A percentile compares a stretch with the other conserved stretches of the same genome.
These are phyloP conservation scores for Elsinoe necatrix DNA, from an alignment of 2,329 filamentous ascomycete genomes.

Conservation along the genomic window DNA sequence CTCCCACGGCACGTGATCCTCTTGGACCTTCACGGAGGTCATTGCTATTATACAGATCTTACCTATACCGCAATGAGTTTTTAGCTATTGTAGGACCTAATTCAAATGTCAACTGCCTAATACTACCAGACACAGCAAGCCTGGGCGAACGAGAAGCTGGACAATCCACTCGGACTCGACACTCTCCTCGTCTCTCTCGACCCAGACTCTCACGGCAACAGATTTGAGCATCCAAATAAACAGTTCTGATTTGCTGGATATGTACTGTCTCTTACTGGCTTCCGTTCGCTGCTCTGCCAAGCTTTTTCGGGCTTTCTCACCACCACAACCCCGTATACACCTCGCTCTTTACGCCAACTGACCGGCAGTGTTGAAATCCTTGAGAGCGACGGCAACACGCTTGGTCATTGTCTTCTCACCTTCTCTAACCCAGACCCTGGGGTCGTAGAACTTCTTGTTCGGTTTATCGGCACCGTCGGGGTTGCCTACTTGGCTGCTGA, in stretches of 20 bases:
- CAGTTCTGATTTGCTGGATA: neutral
- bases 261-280: neutral
- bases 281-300: neutral
- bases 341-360: slow-evolving; percentile 51
- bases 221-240: neutral
- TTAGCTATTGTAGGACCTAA: too few species aligned
- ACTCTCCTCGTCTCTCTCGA: too few species aligned
- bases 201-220: too few species aligned
- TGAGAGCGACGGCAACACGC: slow-evolving; percentile 70
- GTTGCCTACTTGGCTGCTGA: slow-evolving; percentile 81
- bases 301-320: neutral
- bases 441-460: slow-evolving; percentile 79
- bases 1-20: too few species aligned
- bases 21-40: too few species aligned
- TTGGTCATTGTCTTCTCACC: slow-evolving; percentile 94
- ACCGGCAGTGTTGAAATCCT: slow-evolving; percentile 82
- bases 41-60: too few species aligned
- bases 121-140: too few species aligned
- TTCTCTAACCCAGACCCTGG: slow-evolving; percentile 89
- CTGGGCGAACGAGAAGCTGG: too few species aligned
- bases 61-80: too few species aligned
- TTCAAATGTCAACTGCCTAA: too few species aligned
- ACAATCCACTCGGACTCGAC: too few species aligned
- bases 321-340: neutral
- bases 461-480: slow-evolving; percentile 94